Evolutionary conservation across 192 early-diverging fungal species (phyloP), one percentile per base, ranked within the genome.

Genomic region (Coemansia sp.): DNA sequence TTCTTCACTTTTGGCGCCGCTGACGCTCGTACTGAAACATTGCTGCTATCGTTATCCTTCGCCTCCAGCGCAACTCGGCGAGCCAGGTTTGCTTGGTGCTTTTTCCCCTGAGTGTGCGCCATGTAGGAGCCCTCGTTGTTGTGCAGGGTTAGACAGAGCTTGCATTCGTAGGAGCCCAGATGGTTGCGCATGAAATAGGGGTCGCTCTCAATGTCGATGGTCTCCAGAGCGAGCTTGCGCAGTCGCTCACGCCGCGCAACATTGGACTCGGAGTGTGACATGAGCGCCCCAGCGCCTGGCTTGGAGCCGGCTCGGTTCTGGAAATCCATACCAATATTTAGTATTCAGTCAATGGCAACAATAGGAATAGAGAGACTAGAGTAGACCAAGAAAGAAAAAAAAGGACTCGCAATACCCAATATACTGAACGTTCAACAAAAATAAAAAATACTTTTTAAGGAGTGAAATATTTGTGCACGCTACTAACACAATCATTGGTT

Each of bases 121-220:
- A 98, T 77, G 66, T 98, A 98, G 1, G 87, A 89, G 2, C 94
- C 95, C 59, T 98, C 95, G 64, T 95, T 91, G 45, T 82, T 90
- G 69, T 92, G 90, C 11, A 90, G 75, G 5, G 90, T 92, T 22
- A 91, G 65, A 62, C 90, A 91, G 11, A 91, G 77, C 67, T 88
- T 89, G 70, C 89, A 91, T 56, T 91, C 89, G 65, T 87, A 86
- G 3, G 84, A 88, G 4, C 87, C 86, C 32, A 87, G 63, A 51
- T 95, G 85, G 78, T 92, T 89, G 81, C 91, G 89, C 91, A 97
- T 93, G 66, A 98, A 92, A 62, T 98, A 98, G 23, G 95, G 95
- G 67, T 98, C 95, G 58, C 90, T 96, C 43, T 90, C 84, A 35
- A 98, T 76, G 77, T 95, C 94, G 55, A 98, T 95, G 3, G 93